phyloP scores from a whole-genome alignment of 352 stramenopile genomes.

The Halophytophthora polymorphica region DNA sequence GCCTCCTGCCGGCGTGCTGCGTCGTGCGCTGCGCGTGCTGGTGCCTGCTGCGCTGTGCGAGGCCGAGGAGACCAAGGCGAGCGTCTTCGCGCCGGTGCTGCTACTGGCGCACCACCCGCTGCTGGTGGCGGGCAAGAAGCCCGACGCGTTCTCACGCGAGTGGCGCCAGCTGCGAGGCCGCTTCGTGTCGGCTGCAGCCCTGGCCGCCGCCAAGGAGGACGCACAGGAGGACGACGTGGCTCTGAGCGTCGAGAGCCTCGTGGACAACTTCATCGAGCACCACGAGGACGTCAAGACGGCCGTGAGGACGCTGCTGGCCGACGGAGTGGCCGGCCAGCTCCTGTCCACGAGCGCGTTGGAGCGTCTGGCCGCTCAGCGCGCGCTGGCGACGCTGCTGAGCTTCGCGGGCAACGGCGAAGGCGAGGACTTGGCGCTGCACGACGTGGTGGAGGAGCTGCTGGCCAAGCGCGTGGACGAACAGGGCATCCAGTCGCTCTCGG shows the following conservation, averaged over 20 bases:
- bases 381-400: conserved; percentile 65
- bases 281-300: conserved; percentile 58
- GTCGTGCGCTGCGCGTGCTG: conserved; percentile 56
- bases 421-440: conserved; percentile 68
- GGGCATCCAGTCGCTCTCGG: conserved; percentile 48
- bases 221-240: conserved; percentile 50
- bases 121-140: conserved; percentile 57
- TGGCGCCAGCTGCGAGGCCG: conserved; percentile 62
- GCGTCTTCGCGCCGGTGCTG: conserved; percentile 49
- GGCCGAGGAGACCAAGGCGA: conserved; percentile 29
- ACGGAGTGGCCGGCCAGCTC: conserved; percentile 41
- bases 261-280: conserved; percentile 80
- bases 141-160: conserved; percentile 49
- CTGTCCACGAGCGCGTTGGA: conserved; percentile 48
- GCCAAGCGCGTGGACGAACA: conserved; percentile 48
- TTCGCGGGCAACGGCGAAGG: conserved; percentile 81
- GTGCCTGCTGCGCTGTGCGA: conserved; percentile 36
- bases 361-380: conserved; percentile 62
- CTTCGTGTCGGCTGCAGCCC: conserved; percentile 38
- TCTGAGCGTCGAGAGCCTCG: conserved; percentile 44
- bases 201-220: conserved; percentile 16
- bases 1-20: conserved; percentile 54
- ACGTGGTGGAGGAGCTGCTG: conserved; percentile 61
- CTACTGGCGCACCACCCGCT: conserved; percentile 74
- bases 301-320: conserved; percentile 45